Base-by-base conservation (phyloP, 2,329 filamentous ascomycete genomes). In the Falciphora oryzae region DNA sequence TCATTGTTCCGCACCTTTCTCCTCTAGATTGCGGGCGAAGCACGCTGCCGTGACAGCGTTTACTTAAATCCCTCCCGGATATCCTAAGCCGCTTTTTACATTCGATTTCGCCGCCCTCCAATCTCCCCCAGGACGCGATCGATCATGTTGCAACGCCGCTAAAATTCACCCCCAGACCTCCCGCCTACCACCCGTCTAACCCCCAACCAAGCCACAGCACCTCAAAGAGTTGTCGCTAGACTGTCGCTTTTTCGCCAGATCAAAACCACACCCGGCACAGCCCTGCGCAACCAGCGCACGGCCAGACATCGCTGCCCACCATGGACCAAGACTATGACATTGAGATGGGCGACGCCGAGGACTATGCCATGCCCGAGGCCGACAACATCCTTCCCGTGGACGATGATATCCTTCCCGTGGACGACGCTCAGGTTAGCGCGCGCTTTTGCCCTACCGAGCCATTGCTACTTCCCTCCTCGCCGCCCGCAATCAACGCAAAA, bases 251-350 rank as follows among this genome's bases (percentile, higher is more conserved):
- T 11, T 13, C 32, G 8, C 44, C 22, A 53, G 44, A 53, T 11
- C 13, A 13, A n/a, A 53, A n/a, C 18, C 44, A 10, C 44, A 53
- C 5, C 18, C 35, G 18, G 22, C 44, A 6, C 18, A 8, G 18
- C 7, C 22, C 44, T 7, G 18, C 44, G 22, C 44, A 53, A n/a
- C 6, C 22, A 8, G 44, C 44, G 44, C 57, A 28, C 57, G 27
- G 25, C 16, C 25, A 29, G 27, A 28, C 16, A 1, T 22, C 13
- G 28, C 32, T 38, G 38, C 32, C 27, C 65, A 81, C 69, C 65
- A 88, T 91, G 88, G 89, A 63, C 29, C 57, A 31, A 31, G 61
- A 92, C 75, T 78, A 85, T 70, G 84, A 86, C 64, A 87, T 92
- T 65, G 89, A 91, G 68, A 90, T 92, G 87, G 89, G 88, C 70